Evolutionary conservation across 805 yeast species (phyloP), one percentile per base, ranked within the genome.

Genomic region (Saturnispora quitensis): DNA sequence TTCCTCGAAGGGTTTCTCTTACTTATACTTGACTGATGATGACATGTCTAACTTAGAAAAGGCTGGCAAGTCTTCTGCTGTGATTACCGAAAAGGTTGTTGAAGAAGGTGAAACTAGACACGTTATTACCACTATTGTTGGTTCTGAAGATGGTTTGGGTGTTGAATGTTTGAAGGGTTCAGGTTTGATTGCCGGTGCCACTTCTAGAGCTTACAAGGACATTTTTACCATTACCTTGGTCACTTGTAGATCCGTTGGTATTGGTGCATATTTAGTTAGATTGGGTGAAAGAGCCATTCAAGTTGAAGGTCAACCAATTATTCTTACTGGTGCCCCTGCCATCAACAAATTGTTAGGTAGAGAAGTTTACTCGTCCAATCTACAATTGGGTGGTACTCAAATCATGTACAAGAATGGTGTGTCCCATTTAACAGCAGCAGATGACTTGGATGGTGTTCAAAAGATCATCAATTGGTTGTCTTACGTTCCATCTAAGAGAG

Each of bases 181-280:
- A 51, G 99, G 98, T 73, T 77, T 93, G 65, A 93, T 93, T 73
- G 99, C 99, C 22, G 99, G 99, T 71, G 96, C 96, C 28, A 93
- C 99, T 45, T 87, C 97, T 12, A 84, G 89, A 68, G 99, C 99
- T 20, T 93, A 93, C 80, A 86, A 87, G 68, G 99, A 93, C 66
- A 93, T 93, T 56, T 93, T 93, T 76, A 93, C 99, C 20, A 81
- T 90, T 54, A 91, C 99, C n/a, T 77, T 93, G 68, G 99, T 93
- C 51, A 93, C 99, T n/a, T 90, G 98, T 75, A 84, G 99, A 78
- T 90, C 98, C 49, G 99, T 93, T 63, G 99, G 99, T 84, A 93
- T 93, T 69, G 99, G 99, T 76, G 99, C 99, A 45, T 93, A 93
- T 68, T 77, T 93, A 67, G 99, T 93, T 42, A 86, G 99, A 72